Conservation (phyloP, 2,329 filamentous ascomycete species). For the Aschersonia sp. region DNA sequence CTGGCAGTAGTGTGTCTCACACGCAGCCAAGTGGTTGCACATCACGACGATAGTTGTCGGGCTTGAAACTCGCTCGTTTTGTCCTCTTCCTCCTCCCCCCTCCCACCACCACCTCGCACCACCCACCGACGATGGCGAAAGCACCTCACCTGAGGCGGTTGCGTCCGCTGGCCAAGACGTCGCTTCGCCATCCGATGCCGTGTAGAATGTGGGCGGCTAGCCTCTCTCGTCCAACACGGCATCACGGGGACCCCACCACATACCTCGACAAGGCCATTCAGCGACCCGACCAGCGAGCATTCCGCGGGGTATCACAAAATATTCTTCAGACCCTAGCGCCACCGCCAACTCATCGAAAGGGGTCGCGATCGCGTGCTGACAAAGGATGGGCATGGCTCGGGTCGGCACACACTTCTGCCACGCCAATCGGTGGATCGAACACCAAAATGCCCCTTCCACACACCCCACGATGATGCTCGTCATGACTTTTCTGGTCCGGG, state of each 20-base stretch:
- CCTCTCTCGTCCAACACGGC: neutral
- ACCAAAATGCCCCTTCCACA: neutral
- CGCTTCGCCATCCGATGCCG: no score
- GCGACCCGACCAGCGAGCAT: neutral
- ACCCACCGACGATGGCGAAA: no score
- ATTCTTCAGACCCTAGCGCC: neutral
- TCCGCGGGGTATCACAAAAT: neutral
- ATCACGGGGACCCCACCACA: neutral
- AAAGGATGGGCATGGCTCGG: neutral
- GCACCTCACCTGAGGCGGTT: no score
- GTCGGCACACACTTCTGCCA: neutral
- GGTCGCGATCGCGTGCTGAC: neutral
- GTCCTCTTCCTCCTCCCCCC: no score
- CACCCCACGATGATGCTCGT: slow-evolving; percentile 3
- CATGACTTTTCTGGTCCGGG: slow-evolving; percentile 2
- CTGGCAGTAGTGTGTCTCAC: no score
- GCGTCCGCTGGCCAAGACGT: no score
- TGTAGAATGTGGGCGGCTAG: neutral
- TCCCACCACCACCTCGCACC: no score
- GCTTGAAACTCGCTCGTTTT: no score
- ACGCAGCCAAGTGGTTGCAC: no score
- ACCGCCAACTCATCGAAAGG: neutral
- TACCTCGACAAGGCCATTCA: neutral
- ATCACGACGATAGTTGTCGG: no score
- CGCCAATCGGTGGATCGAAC: slow-evolving; percentile 5